Evolutionary conservation across 108 stramenopile species (phyloP).

Genomic region (Skeletonema marinoi): DNA sequence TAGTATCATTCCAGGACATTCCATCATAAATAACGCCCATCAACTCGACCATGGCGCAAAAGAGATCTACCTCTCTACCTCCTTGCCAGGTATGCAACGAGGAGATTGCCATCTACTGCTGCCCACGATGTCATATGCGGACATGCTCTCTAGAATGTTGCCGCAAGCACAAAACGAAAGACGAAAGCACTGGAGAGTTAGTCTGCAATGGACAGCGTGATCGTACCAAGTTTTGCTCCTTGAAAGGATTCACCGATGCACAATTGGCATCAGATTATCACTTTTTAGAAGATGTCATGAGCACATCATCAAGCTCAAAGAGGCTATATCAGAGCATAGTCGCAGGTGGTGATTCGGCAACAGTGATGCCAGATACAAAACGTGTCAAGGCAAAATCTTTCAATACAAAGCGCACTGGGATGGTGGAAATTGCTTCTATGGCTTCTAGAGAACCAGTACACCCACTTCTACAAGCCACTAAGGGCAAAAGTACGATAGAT

Average conservation of each 20-base stretch:
- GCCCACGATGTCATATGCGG: conserved; percentile 58
- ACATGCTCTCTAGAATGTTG: conserved; percentile 74
- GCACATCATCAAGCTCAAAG: conserved; percentile 48
- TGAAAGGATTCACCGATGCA: conserved; percentile 55
- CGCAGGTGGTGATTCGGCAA: conserved; percentile 3
- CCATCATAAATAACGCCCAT: neutral
- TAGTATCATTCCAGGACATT: neutral
- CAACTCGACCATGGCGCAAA: neutral
- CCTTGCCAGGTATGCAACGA: conserved; percentile 58
- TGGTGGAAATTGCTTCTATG: conserved; percentile 1
- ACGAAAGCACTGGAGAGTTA: neutral
- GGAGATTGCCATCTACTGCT: conserved; percentile 55
- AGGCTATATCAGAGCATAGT: conserved; percentile 46
- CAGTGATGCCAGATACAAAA: neutral
- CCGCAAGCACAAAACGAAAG: conserved; percentile 49
- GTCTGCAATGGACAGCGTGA: conserved; percentile 77
- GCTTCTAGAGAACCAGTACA: conserved; percentile 10
- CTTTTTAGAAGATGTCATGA: conserved; percentile 77
- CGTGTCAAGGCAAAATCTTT: neutral
- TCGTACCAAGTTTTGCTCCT: conserved; percentile 49
- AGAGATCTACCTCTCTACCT: conserved; percentile 2
- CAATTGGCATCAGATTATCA: conserved; percentile 71
- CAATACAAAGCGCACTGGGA: conserved; percentile 5
- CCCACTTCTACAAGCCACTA: conserved; percentile 31
- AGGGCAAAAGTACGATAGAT: conserved; percentile 12